These are phyloP conservation scores for Vaccinium corymbosum DNA, from an alignment of 148 eudicot species.

Conservation along the genomic window DNA sequence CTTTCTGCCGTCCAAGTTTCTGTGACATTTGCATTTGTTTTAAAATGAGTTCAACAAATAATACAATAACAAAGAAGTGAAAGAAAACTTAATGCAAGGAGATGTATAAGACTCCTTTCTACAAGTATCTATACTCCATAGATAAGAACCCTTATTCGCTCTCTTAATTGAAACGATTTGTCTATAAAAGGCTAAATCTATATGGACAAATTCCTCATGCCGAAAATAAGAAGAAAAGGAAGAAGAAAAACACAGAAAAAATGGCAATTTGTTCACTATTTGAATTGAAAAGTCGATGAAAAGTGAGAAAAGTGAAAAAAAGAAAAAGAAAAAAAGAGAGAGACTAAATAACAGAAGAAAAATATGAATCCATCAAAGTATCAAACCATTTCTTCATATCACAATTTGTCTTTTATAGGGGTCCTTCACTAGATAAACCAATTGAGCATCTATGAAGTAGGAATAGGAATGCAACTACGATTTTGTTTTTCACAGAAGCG, in stretches of 20 bases:
- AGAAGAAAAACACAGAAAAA: background rate
- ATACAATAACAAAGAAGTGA: background rate
- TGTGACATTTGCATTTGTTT: background rate
- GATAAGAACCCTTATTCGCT: background rate
- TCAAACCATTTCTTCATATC: background rate
- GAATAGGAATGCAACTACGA: background rate
- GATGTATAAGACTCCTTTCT: background rate
- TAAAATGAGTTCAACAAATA: background rate
- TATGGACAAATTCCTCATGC: background rate
- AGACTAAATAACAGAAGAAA: background rate
- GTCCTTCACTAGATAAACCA: background rate
- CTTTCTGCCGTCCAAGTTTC: conserved; percentile 29
- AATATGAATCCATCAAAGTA: background rate
- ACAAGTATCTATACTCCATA: background rate
- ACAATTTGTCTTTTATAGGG: background rate
- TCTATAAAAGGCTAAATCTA: background rate
- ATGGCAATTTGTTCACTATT: background rate
- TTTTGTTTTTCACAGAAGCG: too few species aligned
- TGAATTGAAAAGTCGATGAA: background rate
- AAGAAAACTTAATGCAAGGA: background rate
- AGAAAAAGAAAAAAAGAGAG: background rate
- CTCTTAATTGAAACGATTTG: background rate
- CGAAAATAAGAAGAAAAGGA: background rate
- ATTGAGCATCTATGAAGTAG: background rate
- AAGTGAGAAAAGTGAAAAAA: background rate